Conservation (phyloP, 176 grass and related monocot species). For the Cocos nucifera region DNA sequence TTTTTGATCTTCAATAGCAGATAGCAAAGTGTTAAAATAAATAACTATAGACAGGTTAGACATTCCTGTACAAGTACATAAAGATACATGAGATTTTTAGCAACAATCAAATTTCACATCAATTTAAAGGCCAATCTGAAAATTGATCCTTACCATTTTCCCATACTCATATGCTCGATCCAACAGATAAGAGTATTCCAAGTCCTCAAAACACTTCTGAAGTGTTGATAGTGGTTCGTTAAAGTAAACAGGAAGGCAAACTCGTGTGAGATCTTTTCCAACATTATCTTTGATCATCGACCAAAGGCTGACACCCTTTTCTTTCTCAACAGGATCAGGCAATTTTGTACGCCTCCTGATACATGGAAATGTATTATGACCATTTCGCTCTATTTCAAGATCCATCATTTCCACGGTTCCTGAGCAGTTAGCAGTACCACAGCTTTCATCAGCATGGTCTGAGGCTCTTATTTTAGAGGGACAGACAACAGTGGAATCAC, state of each 20-base stretch:
- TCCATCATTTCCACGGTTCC: background rate
- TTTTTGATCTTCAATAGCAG: too few species aligned
- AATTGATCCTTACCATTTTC: slow-evolving; percentile 22
- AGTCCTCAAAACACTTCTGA: slow-evolving; percentile 90
- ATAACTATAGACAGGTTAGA: too few species aligned
- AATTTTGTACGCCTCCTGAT: slow-evolving; percentile 46
- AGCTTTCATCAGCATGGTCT: slow-evolving; percentile 8
- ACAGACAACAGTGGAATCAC: slow-evolving; percentile 30
- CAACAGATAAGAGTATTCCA: slow-evolving; percentile 84
- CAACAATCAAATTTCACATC: too few species aligned
- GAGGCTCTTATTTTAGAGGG: slow-evolving; percentile 25
- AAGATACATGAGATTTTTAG: too few species aligned
- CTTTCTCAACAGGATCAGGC: slow-evolving; percentile 74
- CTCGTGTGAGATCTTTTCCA: slow-evolving; percentile 86
- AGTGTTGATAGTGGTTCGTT: slow-evolving; percentile 78
- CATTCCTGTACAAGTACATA: too few species aligned
- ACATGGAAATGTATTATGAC: slow-evolving; percentile 4
- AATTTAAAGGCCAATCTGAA: slow-evolving; percentile 1
- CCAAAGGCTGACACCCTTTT: slow-evolving; percentile 83
- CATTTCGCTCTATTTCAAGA: background rate
- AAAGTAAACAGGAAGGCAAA: slow-evolving; percentile 91
- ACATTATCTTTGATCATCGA: slow-evolving; percentile 91
- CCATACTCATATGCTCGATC: slow-evolving; percentile 54
- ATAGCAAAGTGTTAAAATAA: too few species aligned
- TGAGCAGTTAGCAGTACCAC: background rate